phyloP scores from a whole-genome alignment of 2,329 filamentous ascomycete species.

The Emmonsiellopsis sp. region DNA sequence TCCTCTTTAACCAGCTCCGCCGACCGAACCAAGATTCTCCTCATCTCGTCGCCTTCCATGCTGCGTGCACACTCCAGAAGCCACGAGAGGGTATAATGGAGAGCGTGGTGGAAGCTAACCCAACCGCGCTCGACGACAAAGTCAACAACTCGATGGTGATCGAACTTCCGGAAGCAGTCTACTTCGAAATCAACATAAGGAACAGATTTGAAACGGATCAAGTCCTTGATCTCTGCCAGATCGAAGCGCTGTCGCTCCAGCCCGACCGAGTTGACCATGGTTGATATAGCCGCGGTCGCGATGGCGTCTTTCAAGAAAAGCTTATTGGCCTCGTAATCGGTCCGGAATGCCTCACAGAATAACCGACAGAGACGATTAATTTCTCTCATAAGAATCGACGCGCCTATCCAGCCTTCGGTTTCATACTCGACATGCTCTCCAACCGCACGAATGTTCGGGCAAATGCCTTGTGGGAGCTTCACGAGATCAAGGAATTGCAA shows the following conservation, averaged over 20 bases:
- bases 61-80: conserved; percentile 79
- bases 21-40: conserved; percentile 61
- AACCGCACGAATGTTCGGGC: conserved; percentile 82
- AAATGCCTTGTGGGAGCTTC: conserved; percentile 94
- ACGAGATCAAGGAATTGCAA: conserved; percentile 92
- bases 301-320: conserved; percentile 62
- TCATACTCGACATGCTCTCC: conserved; percentile 98
- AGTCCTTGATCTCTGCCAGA: conserved; percentile 78
- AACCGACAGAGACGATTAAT: conserved; percentile 88
- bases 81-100: conserved; percentile 96
- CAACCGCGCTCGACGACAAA: conserved; percentile 82
- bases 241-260: conserved; percentile 80
- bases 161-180: conserved; percentile 32
- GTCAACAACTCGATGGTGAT: conserved; percentile 63
- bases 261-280: conserved; percentile 83
- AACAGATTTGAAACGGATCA: conserved; percentile 71
- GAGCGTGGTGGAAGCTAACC: conserved; percentile 93
- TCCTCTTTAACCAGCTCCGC: conserved; percentile 40
- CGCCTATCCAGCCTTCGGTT: conserved; percentile 95
- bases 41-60: conserved; percentile 59
- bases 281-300: conserved; percentile 60
- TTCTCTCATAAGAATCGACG: conserved; percentile 85
- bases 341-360: conserved; percentile 76
- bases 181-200: conserved; percentile 71
- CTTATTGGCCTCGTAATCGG: conserved; percentile 54